Evolutionary conservation across 495 filamentous ascomycete genomes (phyloP).

Genomic region (Apiosordaria backusii): DNA sequence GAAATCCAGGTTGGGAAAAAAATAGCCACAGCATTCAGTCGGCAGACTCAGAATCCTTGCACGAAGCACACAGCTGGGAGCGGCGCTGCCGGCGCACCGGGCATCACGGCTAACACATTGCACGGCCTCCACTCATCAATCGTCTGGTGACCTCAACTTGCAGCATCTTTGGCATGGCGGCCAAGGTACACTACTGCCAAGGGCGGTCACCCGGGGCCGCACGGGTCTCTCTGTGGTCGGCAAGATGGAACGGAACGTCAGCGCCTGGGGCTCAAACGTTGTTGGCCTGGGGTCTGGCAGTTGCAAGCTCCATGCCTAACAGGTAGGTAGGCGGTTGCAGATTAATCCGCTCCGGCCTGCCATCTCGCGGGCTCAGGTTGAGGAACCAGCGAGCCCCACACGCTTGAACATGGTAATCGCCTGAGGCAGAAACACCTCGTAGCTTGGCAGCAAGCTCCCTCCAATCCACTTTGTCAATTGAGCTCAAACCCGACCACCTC

Average conservation of each 20-base stretch:
- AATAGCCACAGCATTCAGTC: constrained; percentile 16
- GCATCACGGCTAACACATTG: constrained; percentile 4
- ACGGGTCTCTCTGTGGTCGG: constrained; percentile 13
- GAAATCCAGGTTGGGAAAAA: constrained; percentile 16
- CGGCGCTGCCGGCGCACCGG: constrained; percentile 20
- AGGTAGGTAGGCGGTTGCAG: not conserved
- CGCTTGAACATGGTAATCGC: not conserved
- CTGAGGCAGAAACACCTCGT: constrained; percentile 17
- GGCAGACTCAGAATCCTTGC: constrained; percentile 16
- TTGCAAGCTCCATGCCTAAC: not conserved
- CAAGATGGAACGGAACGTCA: constrained; percentile 17
- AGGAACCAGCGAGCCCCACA: not conserved
- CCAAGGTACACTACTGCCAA: constrained; percentile 21
- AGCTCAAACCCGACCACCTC: constrained; percentile 18
- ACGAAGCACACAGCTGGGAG: constrained; percentile 12
- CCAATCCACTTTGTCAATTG: constrained; percentile 23
- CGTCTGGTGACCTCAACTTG: constrained; percentile 29
- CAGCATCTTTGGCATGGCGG: constrained; percentile 21
- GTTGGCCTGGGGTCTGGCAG: not conserved
- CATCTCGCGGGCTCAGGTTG: not conserved
- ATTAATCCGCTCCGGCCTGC: constrained; percentile 6
- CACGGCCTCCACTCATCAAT: constrained; percentile 11
- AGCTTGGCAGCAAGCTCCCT: constrained; percentile 10
- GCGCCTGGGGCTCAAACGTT: not conserved
- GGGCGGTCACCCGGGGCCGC: constrained; percentile 6